A percentile compares a stretch with the other conserved stretches of the same genome.
These are phyloP conservation scores for Silene uniflora DNA, from an alignment of 148 eudicot species.

Conservation along the genomic window DNA sequence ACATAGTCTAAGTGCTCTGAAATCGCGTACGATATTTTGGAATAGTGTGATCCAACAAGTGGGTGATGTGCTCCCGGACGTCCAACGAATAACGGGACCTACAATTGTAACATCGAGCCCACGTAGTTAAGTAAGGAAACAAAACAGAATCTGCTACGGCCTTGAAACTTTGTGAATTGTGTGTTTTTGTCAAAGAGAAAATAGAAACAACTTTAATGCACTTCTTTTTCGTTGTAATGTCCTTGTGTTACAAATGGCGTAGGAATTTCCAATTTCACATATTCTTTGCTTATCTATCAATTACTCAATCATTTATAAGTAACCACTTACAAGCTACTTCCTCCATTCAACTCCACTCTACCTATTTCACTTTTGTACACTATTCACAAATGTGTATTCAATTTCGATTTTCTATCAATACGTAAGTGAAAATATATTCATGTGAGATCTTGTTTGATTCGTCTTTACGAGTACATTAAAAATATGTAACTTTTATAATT, in stretches of 20 bases:
- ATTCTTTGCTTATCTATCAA: slow-evolving; percentile 4
- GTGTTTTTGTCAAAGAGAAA: neutral
- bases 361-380: no score
- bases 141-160: neutral
- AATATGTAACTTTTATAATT: no score
- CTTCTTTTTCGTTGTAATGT: neutral
- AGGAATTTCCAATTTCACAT: neutral
- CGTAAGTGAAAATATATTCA: no score
- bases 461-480: no score
- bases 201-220: neutral
- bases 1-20: no score
- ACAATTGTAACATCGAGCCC: neutral
- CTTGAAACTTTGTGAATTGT: neutral
- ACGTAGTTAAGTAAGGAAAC: neutral
- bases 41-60: slow-evolving; percentile 25
- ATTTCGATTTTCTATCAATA: no score
- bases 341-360: no score
- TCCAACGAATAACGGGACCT: slow-evolving; percentile 41
- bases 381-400: no score
- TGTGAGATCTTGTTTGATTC: no score
- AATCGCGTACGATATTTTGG: neutral
- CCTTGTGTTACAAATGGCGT: slow-evolving; percentile 2
- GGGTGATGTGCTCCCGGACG: slow-evolving; percentile 42
- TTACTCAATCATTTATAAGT: neutral
- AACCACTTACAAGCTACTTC: neutral